Evolutionary conservation across 352 stramenopile species (phyloP), one percentile per base, ranked within the genome.

Genomic region (Plasmopara viticola): DNA sequence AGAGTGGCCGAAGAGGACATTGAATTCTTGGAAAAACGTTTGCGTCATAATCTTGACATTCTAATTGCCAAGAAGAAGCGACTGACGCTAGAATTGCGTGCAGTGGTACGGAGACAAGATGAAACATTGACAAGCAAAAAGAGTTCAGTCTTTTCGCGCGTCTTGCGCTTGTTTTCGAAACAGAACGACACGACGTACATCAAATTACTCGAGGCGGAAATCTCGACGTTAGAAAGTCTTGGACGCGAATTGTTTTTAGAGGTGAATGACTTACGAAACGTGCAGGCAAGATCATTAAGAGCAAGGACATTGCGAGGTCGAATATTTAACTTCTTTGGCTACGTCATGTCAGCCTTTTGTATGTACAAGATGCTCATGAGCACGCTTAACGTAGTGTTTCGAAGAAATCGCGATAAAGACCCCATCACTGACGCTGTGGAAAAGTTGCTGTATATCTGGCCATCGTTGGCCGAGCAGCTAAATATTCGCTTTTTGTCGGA

Each of bases 351-450:
- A 41, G 75, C 54, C 8, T 90, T 92, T 47, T 92, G 82, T 41
- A 63, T 92, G 43, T 92, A 92, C 71, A 92, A 92, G 50, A 92
- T 90, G 82, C 46, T 87, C 31, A 90, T 90, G 79, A 90, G 79
- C 64, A 90, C 78, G 0, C 57, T 87, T 28, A 93, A 93, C 55
- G 79, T 90, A 30, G 68, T 87, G 6, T 90, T 93, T 41, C 69
- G 72, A 18, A 66, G 79, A 25, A 88, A 86, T 49, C 76, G 82
- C 33, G 82, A 93, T 39, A 93, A 88, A 53, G 82, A 93, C 18
- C 82, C 82, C 47, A 93, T 93, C 62, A 90, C 82, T 0, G 68
- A 86, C 49, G 75, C 60, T 2, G 74, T 93, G 15, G 82, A 90
- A 44, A 93, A 90, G 58, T 67, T 93, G 25, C 48, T 89, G 44